Conservation (phyloP, 1,284 basidiomycete species). For the Agroathelia rolfsii region DNA sequence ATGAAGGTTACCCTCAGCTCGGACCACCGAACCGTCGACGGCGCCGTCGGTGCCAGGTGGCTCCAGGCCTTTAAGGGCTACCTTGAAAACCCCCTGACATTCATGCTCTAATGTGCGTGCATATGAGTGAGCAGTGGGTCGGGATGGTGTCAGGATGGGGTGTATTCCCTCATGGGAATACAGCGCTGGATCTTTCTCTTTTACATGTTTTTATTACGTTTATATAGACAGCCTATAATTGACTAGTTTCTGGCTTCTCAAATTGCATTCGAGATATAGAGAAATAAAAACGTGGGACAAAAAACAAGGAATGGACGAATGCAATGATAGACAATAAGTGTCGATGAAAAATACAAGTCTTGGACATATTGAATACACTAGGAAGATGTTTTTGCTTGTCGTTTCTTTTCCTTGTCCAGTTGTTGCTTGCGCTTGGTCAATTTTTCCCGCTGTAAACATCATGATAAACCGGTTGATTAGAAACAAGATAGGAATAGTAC, state of each 20-base stretch:
- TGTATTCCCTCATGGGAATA: no score
- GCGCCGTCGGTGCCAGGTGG: neutral
- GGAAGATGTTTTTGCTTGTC: constrained; percentile 18
- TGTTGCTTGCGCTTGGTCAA: constrained; percentile 51
- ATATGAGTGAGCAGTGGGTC: constrained; percentile 1
- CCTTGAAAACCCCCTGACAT: neutral
- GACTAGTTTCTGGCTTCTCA: no score
- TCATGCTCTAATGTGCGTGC: neutral
- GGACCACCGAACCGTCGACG: neutral
- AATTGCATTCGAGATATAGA: no score
- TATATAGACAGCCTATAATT: constrained; percentile 2
- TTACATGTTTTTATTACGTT: no score
- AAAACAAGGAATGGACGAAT: neutral
- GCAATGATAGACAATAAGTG: constrained; percentile 1
- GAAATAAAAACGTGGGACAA: neutral
- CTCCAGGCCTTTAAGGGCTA: neutral
- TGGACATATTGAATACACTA: neutral
- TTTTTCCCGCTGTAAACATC: constrained; percentile 37
- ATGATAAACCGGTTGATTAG: constrained; percentile 4
- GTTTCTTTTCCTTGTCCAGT: constrained; percentile 50
- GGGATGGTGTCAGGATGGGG: constrained; percentile 9
- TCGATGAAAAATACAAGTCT: neutral
- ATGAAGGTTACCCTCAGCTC: constrained; percentile 26
- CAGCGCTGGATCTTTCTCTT: no score
- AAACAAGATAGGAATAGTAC: constrained; percentile 4